Base-by-base conservation (phyloP, 1,284 basidiomycete genomes). In the Bondarzewia mesenterica region DNA sequence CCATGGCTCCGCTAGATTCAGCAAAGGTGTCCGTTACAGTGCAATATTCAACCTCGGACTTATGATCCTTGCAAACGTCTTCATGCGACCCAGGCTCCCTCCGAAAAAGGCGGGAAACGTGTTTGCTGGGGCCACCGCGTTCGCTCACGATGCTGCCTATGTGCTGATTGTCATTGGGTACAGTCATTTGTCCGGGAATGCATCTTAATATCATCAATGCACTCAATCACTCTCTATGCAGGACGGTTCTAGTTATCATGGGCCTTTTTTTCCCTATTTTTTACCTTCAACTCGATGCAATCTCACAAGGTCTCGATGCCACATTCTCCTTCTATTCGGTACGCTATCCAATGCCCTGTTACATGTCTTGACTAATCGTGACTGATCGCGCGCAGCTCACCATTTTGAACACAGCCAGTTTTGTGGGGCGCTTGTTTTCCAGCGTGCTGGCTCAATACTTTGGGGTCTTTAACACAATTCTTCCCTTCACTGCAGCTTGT, bases 221-320 rank as follows among this genome's bases (percentile, higher is more conserved):
- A 16, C 38, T 39, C 38, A 8, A 21, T 16, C 14, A 2, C 3
- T 1, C 16, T 21, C 10, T 18, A 10, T 7, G 12, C 16, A 39
- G 38, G 20, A 16, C 38, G n/a, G 10, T 39, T 16, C n/a, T 39
- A 4, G 38, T 21, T 2, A 39, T 39, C 38, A 10, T 39, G 16
- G 38, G 38, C 16, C 38, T 39, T 10, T 39, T 39, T 16, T 39
- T 39, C 4, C 38, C 38, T 10, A 39, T 39, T 36, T 59, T 57
- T 43, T 59, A 56, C 41, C 32, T 59, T 18, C 56, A 59, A 32
- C 44, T 58, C 2, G 52, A 51, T 42, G 32, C 51, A 8, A 49
- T 54, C 27, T 2, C n/a, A 8, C 41, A 50, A 10, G 26, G 46
- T 3, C 32, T 36, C 37, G 38, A 46, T 21, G 44, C 36, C 41